Conservation (phyloP, 2,329 filamentous ascomycete genomes). For the Lachnellula hyalina region DNA sequence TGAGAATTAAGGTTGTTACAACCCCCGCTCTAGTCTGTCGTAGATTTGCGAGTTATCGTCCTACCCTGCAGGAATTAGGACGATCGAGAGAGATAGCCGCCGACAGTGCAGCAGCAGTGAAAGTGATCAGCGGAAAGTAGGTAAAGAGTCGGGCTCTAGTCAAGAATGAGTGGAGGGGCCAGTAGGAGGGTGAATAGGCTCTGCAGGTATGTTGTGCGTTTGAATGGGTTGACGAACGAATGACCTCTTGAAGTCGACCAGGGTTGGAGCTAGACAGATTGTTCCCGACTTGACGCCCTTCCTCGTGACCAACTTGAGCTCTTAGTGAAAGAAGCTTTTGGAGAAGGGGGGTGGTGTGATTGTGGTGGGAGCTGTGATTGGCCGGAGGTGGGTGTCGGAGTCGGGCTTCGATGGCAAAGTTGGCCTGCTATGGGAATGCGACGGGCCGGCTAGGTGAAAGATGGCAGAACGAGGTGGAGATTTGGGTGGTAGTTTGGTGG, state of each 20-base stretch:
- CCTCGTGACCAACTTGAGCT: slow-evolving; percentile 25
- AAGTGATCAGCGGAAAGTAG: slow-evolving; percentile 12
- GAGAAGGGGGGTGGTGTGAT: slow-evolving; percentile 14
- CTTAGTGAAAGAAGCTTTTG: slow-evolving; percentile 8
- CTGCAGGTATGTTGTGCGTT: slow-evolving; percentile 32
- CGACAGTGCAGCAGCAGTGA: background rate
- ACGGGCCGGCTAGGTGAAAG: background rate
- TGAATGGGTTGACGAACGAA: slow-evolving; percentile 27
- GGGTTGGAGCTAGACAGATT: slow-evolving; percentile 12
- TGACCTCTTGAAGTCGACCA: slow-evolving; percentile 21
- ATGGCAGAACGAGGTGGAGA: background rate
- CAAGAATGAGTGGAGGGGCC: background rate
- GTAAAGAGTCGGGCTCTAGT: slow-evolving; percentile 9
- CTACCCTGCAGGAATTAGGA: background rate
- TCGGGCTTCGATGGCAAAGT: slow-evolving; percentile 2
- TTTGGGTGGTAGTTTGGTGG: background rate
- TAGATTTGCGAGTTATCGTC: background rate
- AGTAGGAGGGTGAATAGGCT: slow-evolving; percentile 3
- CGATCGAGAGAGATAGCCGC: slow-evolving; percentile 13
- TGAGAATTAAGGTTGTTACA: slow-evolving; percentile 14
- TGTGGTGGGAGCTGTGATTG: slow-evolving; percentile 14
- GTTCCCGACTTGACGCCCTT: slow-evolving; percentile 12
- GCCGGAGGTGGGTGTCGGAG: slow-evolving; percentile 6
- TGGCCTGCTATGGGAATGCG: slow-evolving; percentile 5
- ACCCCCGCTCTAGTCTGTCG: slow-evolving; percentile 6